phyloP scores from a whole-genome alignment of 2,329 filamentous ascomycete genomes.

The Cytospora piceae region DNA sequence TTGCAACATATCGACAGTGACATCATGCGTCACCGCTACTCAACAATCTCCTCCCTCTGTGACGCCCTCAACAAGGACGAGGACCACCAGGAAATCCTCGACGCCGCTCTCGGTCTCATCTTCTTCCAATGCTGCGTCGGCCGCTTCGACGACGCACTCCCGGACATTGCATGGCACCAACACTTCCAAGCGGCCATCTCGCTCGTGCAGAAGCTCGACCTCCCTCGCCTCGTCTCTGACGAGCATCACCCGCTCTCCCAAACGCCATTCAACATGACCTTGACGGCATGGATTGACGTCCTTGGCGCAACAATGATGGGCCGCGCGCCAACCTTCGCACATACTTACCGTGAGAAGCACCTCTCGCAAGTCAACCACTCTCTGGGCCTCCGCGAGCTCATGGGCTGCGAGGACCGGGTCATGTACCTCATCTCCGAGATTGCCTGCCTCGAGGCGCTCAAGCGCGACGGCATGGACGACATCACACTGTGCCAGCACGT shows the following conservation, averaged over 20 bases:
- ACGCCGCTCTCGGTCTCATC: conserved; percentile 92
- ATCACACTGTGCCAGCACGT: conserved; percentile 88
- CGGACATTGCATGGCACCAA: conserved; percentile 95
- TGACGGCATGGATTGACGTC: conserved; percentile 96
- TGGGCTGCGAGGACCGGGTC: conserved; percentile 96
- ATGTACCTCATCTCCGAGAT: conserved; percentile 99
- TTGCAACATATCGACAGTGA: conserved; percentile 83
- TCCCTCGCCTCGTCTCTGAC: conserved; percentile 69
- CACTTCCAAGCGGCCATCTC: conserved; percentile 92
- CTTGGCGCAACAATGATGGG: conserved; percentile 92
- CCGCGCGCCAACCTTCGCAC: conserved; percentile 82
- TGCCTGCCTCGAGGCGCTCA: conserved; percentile 89
- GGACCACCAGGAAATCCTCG: conserved; percentile 85
- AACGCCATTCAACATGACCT: conserved; percentile 91
- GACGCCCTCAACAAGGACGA: conserved; percentile 78
- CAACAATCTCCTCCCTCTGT: conserved; percentile 84
- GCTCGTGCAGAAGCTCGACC: conserved; percentile 81
- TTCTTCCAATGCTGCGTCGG: conserved; percentile 95
- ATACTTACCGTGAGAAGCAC: conserved; percentile 95
- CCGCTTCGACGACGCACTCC: conserved; percentile 78
- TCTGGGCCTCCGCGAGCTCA: conserved; percentile 83
- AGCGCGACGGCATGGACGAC: conserved; percentile 80
- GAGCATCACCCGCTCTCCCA: conserved; percentile 62
- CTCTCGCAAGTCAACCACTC: conserved; percentile 65
- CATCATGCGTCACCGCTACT: conserved; percentile 89